A percentile compares a stretch with the other conserved stretches of the same genome.
These are phyloP conservation scores for Pulveroboletus sp. DNA, from an alignment of 768 basidiomycete species.

Conservation along the genomic window DNA sequence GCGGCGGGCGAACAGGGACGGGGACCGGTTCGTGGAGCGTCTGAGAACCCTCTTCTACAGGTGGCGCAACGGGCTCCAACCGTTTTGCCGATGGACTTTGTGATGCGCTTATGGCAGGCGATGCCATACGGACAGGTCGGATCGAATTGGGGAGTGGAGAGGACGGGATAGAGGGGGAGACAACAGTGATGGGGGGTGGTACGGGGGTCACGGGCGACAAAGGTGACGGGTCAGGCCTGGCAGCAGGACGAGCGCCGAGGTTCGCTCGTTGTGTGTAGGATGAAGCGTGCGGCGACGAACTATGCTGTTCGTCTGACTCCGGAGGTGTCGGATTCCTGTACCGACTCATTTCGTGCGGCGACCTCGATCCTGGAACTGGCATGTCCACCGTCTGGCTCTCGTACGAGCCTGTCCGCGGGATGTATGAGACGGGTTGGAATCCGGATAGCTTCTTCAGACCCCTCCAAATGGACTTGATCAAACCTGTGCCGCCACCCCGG, in stretches of 20 bases:
- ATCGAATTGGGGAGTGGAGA: constrained; percentile 2
- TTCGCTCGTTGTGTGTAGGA: constrained; percentile 8
- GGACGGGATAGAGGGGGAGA: constrained; percentile 15
- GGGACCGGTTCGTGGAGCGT: constrained; percentile 14
- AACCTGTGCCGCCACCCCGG: constrained; percentile 7
- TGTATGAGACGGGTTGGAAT: constrained; percentile 1
- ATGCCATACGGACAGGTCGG: constrained; percentile 1
- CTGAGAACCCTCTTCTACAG: constrained; percentile 14
- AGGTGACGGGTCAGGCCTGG: constrained; percentile 1
- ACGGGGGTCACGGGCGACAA: not conserved
- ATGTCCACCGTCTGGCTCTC: constrained; percentile 1
- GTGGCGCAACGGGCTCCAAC: not conserved
- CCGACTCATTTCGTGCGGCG: constrained; percentile 6
- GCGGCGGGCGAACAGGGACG: not conserved
- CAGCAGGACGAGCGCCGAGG: not conserved
- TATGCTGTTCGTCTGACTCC: constrained; percentile 19
- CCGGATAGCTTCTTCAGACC: constrained; percentile 31
- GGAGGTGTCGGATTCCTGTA: constrained; percentile 14
- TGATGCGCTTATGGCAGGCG: not conserved
- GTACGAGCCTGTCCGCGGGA: not conserved
- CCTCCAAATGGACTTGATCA: constrained; percentile 30
- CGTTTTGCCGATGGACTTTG: not conserved
- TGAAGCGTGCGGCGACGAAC: constrained; percentile 14
- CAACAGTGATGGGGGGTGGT: constrained; percentile 9
- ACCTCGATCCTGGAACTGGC: not conserved